Percentiles rank a stretch among this genome's conserved stretches.
Conservation (phyloP, 2,329 filamentous ascomycete genomes). For the Monilinia polystroma region DNA sequence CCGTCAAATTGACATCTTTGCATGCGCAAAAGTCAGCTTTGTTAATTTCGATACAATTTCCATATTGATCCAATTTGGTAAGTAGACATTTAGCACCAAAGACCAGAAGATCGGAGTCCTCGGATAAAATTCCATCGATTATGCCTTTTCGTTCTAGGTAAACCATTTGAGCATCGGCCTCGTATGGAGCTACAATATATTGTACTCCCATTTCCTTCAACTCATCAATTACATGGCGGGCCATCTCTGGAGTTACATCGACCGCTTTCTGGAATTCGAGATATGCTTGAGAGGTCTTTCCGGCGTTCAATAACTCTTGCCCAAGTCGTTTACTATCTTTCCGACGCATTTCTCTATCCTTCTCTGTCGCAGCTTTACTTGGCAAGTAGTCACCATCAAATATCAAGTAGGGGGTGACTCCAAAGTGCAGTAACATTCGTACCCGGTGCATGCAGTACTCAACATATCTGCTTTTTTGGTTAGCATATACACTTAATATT, state of each 20-base stretch:
- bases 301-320: constrained; percentile 75
- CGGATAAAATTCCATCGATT: constrained; percentile 85
- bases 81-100: constrained; percentile 89
- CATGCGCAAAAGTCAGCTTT: constrained; percentile 85
- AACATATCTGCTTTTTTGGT: constrained; percentile 64
- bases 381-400: constrained; percentile 96
- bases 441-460: constrained; percentile 89
- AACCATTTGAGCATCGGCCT: constrained; percentile 94
- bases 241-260: constrained; percentile 96
- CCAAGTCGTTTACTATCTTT: constrained; percentile 75
- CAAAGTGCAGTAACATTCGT: constrained; percentile 90
- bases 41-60: constrained; percentile 88
- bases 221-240: constrained; percentile 84
- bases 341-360: constrained; percentile 69
- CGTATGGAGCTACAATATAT: constrained; percentile 94
- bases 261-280: constrained; percentile 91
- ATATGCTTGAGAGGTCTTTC: constrained; percentile 76
- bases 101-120: constrained; percentile 93
- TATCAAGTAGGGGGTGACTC: constrained; percentile 89
- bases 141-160: constrained; percentile 86
- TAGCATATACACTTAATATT: constrained; percentile 7
- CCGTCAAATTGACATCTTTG: constrained; percentile 81
- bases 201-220: constrained; percentile 76
- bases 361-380: constrained; percentile 87
- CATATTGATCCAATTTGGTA: constrained; percentile 92